Evolutionary conservation across 768 basidiomycete genomes (phyloP), one percentile per base, ranked within the genome.

Genomic region (Suillus brevipes): DNA sequence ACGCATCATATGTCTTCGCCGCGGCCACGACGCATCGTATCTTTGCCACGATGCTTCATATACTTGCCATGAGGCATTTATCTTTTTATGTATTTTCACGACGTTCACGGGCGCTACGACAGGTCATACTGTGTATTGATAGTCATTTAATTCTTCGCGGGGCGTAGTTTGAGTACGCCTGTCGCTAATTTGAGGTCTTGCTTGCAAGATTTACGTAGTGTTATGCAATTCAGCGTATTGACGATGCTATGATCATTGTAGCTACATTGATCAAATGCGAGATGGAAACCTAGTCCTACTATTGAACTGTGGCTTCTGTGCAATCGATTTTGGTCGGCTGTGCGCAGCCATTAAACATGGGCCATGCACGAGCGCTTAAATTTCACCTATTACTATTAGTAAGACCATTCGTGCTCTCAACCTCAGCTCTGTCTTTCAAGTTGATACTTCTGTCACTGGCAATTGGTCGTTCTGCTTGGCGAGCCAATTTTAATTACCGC

Each of bases 91-190:
- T 59, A 58, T 18, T 38, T 45, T 43, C 18, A 49, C 56, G 62
- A 69, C 58, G 36, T 42, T 63, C 40, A 63, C 57, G 62, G 9
- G 52, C 37, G 28, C 40, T 53, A 63, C 56, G 62, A 60, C 37
- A 52, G 65, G 71, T 64, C 69, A 67, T 74, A 75, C 73, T 71
- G 73, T 72, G 73, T 74, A 75, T 74, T 67, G n/a, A 67, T 70
- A 70, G 66, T 66, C 66, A n/a, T 40, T 20, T 49, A 42, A n/a
- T 64, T 23, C 53, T 65, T 38, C 23, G 31, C 61, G 18, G 37
- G 4, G 20, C 25, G 5, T 23, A 25, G 23, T 49, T 28, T 49
- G 61, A 49, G 37, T 61, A 34, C 37, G 10, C 20, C 18, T 59
- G 18, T 31, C 34, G 25, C 31, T 53, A 58, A 58, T 61, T 59